Evolutionary conservation across 371 early-diverging fungal genomes (phyloP), one percentile per base, ranked within the genome.

Genomic region (Zancudomyces culisetae): DNA sequence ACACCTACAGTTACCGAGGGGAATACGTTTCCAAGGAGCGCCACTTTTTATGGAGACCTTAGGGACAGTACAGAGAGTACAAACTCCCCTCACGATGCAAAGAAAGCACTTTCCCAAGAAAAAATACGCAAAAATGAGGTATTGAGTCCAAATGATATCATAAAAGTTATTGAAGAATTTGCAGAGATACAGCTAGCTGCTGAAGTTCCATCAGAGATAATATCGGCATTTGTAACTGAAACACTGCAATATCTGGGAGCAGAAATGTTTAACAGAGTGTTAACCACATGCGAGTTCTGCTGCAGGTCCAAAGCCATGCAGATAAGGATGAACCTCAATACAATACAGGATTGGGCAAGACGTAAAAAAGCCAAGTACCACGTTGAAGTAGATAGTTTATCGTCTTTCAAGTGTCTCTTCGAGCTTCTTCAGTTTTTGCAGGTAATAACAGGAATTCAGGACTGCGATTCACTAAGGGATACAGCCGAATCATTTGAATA

Each of bases 351-450:
- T 51, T 92, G 90, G 90, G 66, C 83, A 21, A 74, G 86, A 42
- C 6, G 43, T 12, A 43, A 43, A 4, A 10, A 43, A 24, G 10
- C 10, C 24, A 8, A 20, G 10, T 43, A 12, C 24, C 43, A 4
- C 6, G 20, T 19, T 6, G 6, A 6, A 4, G 19, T 43, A 21
- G 43, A 43, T 8, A 12, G 12, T 8, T 8, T 12, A 22, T 10
- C 2, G 20, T 6, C 21, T 4, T 51, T 64, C 42, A 52, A 53
- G 41, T 83, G 87, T 2, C 63, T 83, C 21, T 61, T 87, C n/a
- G 86, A 87, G 50, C 64, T 90, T 10, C 61, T 84, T 6, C 87
- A 88, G 65, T 69, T 93, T 42, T 67, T 88, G 22, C 87, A 89
- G 57, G 80, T 83, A 53, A 60, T 83, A 19, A 79, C 88, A 1